Conservation (phyloP, 257 asterid genomes). For the Solanum sitiens region DNA sequence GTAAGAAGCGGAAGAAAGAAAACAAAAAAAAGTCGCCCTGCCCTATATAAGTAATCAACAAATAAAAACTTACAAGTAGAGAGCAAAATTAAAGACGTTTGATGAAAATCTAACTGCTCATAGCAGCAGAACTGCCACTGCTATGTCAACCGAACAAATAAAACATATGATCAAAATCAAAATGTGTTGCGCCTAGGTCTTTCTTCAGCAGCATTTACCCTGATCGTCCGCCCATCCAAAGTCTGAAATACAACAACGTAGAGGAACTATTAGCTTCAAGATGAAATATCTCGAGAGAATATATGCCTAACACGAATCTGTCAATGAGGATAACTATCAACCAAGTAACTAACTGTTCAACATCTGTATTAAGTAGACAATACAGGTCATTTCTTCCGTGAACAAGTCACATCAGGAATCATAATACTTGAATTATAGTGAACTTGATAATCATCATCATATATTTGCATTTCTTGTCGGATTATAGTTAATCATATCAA, state of each 20-base stretch:
- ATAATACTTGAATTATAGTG: background rate
- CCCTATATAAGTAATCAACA: background rate
- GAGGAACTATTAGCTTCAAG: background rate
- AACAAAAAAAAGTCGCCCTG: background rate
- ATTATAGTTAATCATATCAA: background rate
- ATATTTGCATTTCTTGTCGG: background rate
- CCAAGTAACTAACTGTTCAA: background rate
- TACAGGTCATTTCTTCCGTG: background rate
- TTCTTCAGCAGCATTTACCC: constrained; percentile 70
- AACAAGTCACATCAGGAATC: background rate
- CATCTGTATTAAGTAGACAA: background rate
- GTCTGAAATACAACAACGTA: constrained; percentile 25
- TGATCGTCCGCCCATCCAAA: constrained; percentile 63
- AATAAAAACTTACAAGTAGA: background rate
- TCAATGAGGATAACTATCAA: background rate
- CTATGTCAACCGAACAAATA: background rate
- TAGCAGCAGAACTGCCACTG: background rate
- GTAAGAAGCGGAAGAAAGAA: background rate
- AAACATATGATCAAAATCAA: background rate
- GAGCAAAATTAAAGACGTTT: background rate
- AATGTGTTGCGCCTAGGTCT: constrained; percentile 43
- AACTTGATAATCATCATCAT: background rate
- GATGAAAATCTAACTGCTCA: background rate
- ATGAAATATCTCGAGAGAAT: background rate
- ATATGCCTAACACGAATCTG: background rate